These are phyloP conservation scores for Smallanthus sonchifolius DNA, from an alignment of 129 eudicot species.

Conservation along the genomic window DNA sequence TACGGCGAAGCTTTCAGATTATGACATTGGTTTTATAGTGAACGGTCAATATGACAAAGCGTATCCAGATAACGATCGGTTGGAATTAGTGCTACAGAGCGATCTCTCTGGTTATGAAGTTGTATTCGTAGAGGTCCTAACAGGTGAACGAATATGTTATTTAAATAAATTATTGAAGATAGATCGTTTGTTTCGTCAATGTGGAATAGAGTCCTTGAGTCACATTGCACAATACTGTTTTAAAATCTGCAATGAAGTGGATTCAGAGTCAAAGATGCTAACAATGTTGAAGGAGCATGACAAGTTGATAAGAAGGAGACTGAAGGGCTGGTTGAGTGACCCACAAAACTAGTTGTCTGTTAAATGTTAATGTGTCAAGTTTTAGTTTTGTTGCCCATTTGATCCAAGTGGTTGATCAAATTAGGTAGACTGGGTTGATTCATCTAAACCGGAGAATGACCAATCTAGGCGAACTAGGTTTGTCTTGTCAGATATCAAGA, in stretches of 20 bases:
- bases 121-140: background rate
- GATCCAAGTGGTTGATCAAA: too few species aligned
- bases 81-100: background rate
- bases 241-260: background rate
- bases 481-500: too few species aligned
- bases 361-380: too few species aligned
- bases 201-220: background rate
- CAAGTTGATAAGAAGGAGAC: background rate
- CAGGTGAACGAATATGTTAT: background rate
- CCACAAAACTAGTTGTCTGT: background rate
- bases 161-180: background rate
- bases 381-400: too few species aligned
- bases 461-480: too few species aligned
- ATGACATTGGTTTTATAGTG: background rate
- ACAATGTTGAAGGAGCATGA: background rate
- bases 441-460: too few species aligned
- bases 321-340: background rate
- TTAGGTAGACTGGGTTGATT: too few species aligned
- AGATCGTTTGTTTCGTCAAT: background rate
- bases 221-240: background rate
- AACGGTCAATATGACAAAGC: background rate
- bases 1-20: background rate
- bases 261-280: conserved; percentile 2
- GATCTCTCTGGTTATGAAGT: conserved; percentile 3
- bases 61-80: background rate